Evolutionary conservation across 2,329 filamentous ascomycete species (phyloP).

Genomic region (Mollisia scopiformis): DNA sequence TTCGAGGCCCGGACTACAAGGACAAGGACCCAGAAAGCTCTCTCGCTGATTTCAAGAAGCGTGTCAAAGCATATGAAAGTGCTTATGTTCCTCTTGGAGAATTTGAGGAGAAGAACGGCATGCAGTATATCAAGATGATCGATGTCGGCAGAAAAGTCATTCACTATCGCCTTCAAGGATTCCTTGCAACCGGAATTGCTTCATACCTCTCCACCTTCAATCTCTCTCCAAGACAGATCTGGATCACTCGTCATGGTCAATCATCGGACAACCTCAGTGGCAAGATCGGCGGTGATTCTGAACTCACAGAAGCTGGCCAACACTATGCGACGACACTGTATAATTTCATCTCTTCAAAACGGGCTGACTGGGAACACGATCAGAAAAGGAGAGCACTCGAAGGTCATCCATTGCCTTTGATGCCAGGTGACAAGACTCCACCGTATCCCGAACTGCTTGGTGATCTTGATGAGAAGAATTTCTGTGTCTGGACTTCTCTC

Average conservation of each 20-base stretch:
- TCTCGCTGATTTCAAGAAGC: constrained; percentile 87
- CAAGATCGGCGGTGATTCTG: constrained; percentile 89
- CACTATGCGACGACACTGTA: constrained; percentile 80
- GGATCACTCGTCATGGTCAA: constrained; percentile 95
- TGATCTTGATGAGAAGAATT: constrained; percentile 79
- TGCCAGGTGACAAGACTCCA: constrained; percentile 88
- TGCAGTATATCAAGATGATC: constrained; percentile 96
- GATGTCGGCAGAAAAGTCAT: constrained; percentile 95
- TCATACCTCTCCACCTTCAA: constrained; percentile 98
- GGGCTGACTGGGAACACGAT: constrained; percentile 79
- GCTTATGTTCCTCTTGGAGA: constrained; percentile 89
- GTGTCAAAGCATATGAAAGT: constrained; percentile 91
- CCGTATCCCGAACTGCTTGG: constrained; percentile 85
- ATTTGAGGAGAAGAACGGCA: constrained; percentile 86
- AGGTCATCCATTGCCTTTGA: constrained; percentile 79
- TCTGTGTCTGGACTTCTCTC: constrained; percentile 99
- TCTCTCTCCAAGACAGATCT: constrained; percentile 91
- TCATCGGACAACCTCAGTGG: constrained; percentile 85
- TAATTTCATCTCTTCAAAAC: constrained; percentile 80
- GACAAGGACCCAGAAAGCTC: constrained; percentile 88
- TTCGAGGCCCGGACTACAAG: constrained; percentile 94
- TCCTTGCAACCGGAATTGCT: constrained; percentile 88
- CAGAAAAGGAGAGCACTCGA: constrained; percentile 74
- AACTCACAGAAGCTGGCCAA: constrained; percentile 78
- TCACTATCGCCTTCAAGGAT: constrained; percentile 87